Percentiles rank a stretch among this genome's conserved stretches.
These are phyloP conservation scores for Scedosporium boydii DNA, from an alignment of 2,329 filamentous ascomycete genomes.

Conservation along the genomic window DNA sequence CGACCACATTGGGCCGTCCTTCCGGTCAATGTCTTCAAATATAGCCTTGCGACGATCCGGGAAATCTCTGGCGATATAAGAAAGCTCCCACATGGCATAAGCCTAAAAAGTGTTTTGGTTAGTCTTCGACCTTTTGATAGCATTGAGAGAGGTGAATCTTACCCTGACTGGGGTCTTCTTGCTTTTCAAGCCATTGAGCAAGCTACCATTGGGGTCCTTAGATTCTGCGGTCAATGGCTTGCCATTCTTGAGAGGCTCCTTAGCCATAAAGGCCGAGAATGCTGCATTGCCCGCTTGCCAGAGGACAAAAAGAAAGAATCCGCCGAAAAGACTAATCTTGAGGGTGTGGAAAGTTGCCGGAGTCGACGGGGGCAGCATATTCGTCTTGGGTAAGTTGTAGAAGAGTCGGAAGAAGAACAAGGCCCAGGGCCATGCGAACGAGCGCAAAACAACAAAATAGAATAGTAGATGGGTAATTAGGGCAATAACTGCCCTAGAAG, in stretches of 20 bases:
- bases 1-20: slow-evolving; percentile 70
- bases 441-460: slow-evolving; percentile 55
- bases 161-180: slow-evolving; percentile 72
- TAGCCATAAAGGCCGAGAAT: slow-evolving; percentile 72
- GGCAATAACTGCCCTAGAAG: slow-evolving; percentile 30
- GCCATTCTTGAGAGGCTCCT: slow-evolving; percentile 75
- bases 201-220: slow-evolving; percentile 83
- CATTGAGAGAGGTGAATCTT: slow-evolving; percentile 15
- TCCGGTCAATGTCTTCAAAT: slow-evolving; percentile 78
- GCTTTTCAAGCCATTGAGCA: slow-evolving; percentile 73
- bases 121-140: not conserved
- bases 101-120: slow-evolving; percentile 33
- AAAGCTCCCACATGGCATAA: slow-evolving; percentile 88
- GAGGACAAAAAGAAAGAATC: slow-evolving; percentile 57
- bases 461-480: slow-evolving; percentile 39
- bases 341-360: slow-evolving; percentile 50
- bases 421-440: slow-evolving; percentile 57
- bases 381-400: slow-evolving; percentile 66
- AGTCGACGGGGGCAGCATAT: slow-evolving; percentile 48
- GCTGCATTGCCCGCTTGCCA: slow-evolving; percentile 71
- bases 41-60: slow-evolving; percentile 69
- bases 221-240: slow-evolving; percentile 75
- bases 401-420: slow-evolving; percentile 62
- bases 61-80: slow-evolving; percentile 66
- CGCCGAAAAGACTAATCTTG: slow-evolving; percentile 48